These are phyloP conservation scores for Chalciporus sphaerocephalus DNA, from an alignment of 768 basidiomycete genomes.

Conservation along the genomic window DNA sequence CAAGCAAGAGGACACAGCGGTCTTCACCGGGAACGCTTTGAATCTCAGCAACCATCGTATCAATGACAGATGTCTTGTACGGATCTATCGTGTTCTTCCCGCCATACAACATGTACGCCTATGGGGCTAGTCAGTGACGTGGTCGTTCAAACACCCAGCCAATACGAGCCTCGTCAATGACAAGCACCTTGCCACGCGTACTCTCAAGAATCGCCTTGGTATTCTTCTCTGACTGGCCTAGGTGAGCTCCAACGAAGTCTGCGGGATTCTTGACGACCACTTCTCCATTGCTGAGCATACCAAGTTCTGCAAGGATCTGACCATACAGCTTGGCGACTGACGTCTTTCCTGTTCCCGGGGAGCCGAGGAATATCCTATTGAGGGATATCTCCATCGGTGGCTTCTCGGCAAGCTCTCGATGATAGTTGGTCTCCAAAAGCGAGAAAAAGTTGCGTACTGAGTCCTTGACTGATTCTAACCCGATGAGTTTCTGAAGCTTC, in stretches of 20 bases:
- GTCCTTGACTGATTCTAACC: constrained; percentile 55
- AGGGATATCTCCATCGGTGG: constrained; percentile 51
- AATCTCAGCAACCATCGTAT: constrained; percentile 71
- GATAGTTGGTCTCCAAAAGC: constrained; percentile 51
- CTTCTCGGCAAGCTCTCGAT: constrained; percentile 54
- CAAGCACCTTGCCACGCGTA: constrained; percentile 60
- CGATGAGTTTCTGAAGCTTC: constrained; percentile 50
- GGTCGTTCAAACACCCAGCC: background rate
- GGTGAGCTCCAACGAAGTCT: constrained; percentile 55
- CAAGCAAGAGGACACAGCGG: constrained; percentile 60
- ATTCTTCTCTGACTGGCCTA: constrained; percentile 60
- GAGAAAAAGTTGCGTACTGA: constrained; percentile 48
- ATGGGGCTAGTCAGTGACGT: background rate
- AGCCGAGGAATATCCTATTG: constrained; percentile 64
- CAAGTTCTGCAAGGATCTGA: constrained; percentile 55
- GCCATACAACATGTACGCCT: constrained; percentile 69
- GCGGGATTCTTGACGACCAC: constrained; percentile 67
- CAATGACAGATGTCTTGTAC: constrained; percentile 67
- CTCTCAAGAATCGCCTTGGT: constrained; percentile 61
- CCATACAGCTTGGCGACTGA: constrained; percentile 69
- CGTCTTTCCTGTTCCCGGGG: constrained; percentile 71
- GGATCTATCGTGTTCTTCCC: constrained; percentile 38
- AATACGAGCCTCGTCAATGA: constrained; percentile 64
- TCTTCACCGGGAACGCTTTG: constrained; percentile 69
- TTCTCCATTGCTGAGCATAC: constrained; percentile 68